Base-by-base conservation (phyloP, 805 yeast genomes). In the Wickerhamiella sorbophila region DNA sequence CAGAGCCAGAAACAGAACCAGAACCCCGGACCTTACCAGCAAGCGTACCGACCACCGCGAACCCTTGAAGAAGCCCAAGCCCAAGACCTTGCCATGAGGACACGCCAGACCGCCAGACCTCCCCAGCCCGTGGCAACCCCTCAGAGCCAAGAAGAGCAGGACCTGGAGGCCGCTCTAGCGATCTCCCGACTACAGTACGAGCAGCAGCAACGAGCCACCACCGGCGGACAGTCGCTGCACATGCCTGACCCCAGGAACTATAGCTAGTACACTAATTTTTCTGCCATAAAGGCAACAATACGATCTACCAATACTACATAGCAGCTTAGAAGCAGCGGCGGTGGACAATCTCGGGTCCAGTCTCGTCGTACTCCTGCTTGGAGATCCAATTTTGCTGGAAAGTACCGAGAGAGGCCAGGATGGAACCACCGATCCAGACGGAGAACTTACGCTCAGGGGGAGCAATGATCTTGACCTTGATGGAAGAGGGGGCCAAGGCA, bases 321-420 rank as follows among this genome's bases (percentile, higher is more conserved):
- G 12, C 29, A 8, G 49, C 63, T 76, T 79, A 80, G 79, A 81
- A 81, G 75, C 93, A 82, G 74, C 83, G 83, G 73, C 81, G 87
- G 79, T 82, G 91, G 62, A 91, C 98, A 66, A 91, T 91, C 52
- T 96, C 86, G 63, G 98, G 98, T 65, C 98, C 98, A 73, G 95
- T 84, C 77, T 91, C 98, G 79, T 91, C 98, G 82, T 91, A 91
- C 77, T 91, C 98, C 76, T 91, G 97, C 79, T 91, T 91, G 65
- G 97, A 87, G 83, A 91, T 86, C 98, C 98, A 91, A 97, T 91
- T 88, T 74, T 91, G 97, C 78, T 91, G 97, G 96, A 91, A 91
- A 68, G 98, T 91, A 51, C 95, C 84, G 67, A 91, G 79, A 48
- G 96, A 86, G 55, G 98, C 95, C 70, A 91, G 79, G 64, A 91